Conservation (phyloP, 495 filamentous ascomycete species). For the Venustampulla echinocandica region DNA sequence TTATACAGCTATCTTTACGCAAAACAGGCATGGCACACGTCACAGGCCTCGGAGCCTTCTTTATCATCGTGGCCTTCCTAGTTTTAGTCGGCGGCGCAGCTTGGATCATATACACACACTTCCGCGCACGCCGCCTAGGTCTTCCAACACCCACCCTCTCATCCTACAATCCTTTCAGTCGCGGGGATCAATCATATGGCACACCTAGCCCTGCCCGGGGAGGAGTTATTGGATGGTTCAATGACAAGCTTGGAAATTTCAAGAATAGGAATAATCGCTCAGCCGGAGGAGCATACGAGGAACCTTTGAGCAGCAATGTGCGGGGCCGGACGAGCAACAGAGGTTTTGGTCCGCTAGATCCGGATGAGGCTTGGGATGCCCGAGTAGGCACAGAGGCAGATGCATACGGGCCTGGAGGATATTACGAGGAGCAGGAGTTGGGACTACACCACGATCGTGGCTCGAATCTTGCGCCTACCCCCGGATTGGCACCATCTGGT, state of each 20-base stretch:
- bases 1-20: too few relatives aligned
- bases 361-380: constrained; percentile 67
- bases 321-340: constrained; percentile 24
- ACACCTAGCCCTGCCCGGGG: constrained; percentile 44
- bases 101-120: constrained; percentile 48
- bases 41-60: constrained; percentile 18
- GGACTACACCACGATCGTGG: constrained; percentile 25
- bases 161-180: constrained; percentile 52
- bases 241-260: constrained; percentile 37
- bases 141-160: constrained; percentile 52
- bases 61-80: constrained; percentile 44
- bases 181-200: constrained; percentile 28
- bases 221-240: constrained; percentile 53
- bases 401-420: constrained; percentile 38
- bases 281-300: constrained; percentile 56
- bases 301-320: constrained; percentile 27
- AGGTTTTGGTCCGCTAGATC: constrained; percentile 49
- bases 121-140: constrained; percentile 53
- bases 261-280: constrained; percentile 45
- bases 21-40: constrained; percentile 16
- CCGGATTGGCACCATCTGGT: constrained; percentile 12
- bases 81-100: constrained; percentile 35
- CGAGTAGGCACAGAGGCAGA: constrained; percentile 55
- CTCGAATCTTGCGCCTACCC: constrained; percentile 5
- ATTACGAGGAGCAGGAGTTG: constrained; percentile 59